phyloP scores from a whole-genome alignment of 2,329 filamentous ascomycete genomes.

The Mariannaea elegans region DNA sequence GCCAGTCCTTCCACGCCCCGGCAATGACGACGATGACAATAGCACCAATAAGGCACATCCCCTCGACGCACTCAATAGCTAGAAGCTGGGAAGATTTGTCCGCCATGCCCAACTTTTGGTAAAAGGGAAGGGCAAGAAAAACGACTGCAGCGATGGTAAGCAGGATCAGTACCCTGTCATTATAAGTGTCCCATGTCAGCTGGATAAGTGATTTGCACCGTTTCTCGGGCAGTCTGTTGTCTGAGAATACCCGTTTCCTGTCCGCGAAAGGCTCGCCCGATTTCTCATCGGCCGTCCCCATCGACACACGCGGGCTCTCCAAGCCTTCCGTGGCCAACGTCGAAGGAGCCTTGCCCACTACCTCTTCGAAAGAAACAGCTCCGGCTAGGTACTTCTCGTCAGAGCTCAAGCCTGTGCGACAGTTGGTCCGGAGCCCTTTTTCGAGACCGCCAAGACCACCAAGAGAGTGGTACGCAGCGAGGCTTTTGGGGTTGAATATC shows the following conservation, averaged over 20 bases:
- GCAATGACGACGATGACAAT: conserved; percentile 70
- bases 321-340: conserved; percentile 52
- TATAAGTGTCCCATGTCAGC: conserved; percentile 21
- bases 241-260: conserved; percentile 2
- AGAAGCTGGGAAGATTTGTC: conserved; percentile 49
- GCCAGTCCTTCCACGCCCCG: conserved; percentile 71
- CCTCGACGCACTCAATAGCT: conserved; percentile 70
- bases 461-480: conserved; percentile 79
- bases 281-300: background rate
- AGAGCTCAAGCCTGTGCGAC: conserved; percentile 73
- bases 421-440: conserved; percentile 76
- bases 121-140: conserved; percentile 71
- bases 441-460: conserved; percentile 80
- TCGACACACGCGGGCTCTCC: background rate
- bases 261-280: background rate
- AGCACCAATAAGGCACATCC: conserved; percentile 70
- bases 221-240: conserved; percentile 21
- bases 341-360: too few relatives aligned
- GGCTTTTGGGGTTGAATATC: conserved; percentile 84
- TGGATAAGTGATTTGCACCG: conserved; percentile 19
- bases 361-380: conserved; percentile 73
- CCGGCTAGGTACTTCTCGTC: conserved; percentile 75
- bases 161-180: conserved; percentile 65
- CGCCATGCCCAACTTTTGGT: conserved; percentile 65
- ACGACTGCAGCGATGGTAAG: conserved; percentile 71